phyloP scores from a whole-genome alignment of 1,284 basidiomycete genomes.

The Moesziomyces sp. region DNA sequence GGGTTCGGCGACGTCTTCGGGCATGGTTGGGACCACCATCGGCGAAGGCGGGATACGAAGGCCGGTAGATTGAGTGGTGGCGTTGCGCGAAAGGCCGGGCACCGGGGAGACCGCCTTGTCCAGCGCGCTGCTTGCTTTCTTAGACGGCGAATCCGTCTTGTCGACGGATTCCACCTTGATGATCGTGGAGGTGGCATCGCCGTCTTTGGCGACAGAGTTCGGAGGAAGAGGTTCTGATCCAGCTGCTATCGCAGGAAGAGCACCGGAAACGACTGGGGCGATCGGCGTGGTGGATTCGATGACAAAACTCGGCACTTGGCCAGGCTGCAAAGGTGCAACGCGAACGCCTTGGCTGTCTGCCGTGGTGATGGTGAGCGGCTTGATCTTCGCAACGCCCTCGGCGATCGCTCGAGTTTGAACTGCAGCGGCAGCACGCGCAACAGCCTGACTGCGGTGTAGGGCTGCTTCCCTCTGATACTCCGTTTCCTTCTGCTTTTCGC shows the following conservation, averaged over 20 bases:
- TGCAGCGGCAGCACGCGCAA: conserved; percentile 34
- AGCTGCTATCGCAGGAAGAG: conserved; percentile 2
- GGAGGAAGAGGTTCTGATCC: neutral
- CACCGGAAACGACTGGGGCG: conserved; percentile 9
- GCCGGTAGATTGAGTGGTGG: conserved; percentile 19
- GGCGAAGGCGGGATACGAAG: conserved; percentile 43
- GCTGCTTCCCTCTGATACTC: conserved; percentile 21
- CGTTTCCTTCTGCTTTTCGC: conserved; percentile 33
- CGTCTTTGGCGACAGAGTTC: neutral
- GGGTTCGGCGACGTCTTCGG: conserved; percentile 23
- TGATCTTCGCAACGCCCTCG: conserved; percentile 38
- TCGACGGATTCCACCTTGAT: conserved; percentile 20
- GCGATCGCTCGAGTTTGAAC: conserved; percentile 40
- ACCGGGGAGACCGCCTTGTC: conserved; percentile 38
- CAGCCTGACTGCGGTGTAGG: conserved; percentile 35
- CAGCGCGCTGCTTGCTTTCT: conserved; percentile 15
- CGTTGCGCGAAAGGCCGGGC: conserved; percentile 31
- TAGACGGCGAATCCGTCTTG: conserved; percentile 15
- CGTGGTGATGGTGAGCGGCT: conserved; percentile 39
- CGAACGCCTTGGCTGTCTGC: conserved; percentile 41
- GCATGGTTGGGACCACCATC: conserved; percentile 20
- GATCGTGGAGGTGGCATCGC: conserved; percentile 4
- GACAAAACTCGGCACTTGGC: conserved; percentile 47
- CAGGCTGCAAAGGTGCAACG: conserved; percentile 43
- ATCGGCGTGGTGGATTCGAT: conserved; percentile 39